phyloP scores from a whole-genome alignment of 352 stramenopile genomes.

The Pythium biforme region DNA sequence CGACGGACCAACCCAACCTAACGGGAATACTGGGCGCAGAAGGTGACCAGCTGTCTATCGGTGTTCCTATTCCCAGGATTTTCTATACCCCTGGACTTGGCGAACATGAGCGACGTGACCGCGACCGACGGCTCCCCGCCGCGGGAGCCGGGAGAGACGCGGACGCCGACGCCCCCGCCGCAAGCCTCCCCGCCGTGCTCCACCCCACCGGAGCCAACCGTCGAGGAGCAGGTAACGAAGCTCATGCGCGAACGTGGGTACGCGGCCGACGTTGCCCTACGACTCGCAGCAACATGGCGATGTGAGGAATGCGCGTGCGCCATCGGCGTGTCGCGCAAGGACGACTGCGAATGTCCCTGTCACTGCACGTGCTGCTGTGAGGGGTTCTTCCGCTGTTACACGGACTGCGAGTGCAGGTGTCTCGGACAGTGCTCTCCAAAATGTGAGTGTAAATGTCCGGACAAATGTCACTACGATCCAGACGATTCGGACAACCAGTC shows the following conservation, averaged over 20 bases:
- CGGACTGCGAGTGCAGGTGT: neutral
- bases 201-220: neutral
- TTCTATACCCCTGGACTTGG: neutral
- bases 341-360: slow-evolving; percentile 7
- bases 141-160: neutral
- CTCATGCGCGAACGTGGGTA: neutral
- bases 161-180: neutral
- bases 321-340: neutral
- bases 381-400: neutral
- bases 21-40: neutral
- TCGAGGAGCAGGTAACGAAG: neutral
- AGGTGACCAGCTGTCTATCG: neutral
- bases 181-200: neutral
- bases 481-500: neutral
- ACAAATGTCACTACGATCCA: slow-evolving; percentile 1
- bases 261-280: neutral
- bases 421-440: too few species aligned
- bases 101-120: neutral
- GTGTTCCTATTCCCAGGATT: neutral
- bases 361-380: slow-evolving; percentile 5
- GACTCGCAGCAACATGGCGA: neutral
- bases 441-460: neutral
- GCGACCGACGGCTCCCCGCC: neutral
- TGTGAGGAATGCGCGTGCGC: slow-evolving; percentile 1
- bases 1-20: neutral